Evolutionary conservation across 1,284 basidiomycete genomes (phyloP), one percentile per base, ranked within the genome.

Genomic region (Phellinidium pouzarii): DNA sequence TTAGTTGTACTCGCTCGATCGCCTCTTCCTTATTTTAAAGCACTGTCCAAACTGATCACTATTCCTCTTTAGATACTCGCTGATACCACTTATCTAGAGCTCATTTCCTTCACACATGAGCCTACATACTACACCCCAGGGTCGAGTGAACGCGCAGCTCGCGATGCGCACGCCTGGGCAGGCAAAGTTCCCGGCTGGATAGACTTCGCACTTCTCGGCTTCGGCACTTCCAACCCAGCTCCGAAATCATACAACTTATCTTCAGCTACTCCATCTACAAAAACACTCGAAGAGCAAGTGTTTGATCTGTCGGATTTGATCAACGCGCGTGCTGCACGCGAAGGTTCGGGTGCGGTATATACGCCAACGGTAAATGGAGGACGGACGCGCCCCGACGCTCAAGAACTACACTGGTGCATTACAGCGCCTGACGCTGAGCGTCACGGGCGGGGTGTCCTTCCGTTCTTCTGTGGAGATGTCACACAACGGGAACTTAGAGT

Each of bases 401-500:
- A 68, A 27, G 65, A 71, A 20, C 58, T 87, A 38, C 64, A 77
- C 58, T 87, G 84, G 84, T 62, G 78, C 40, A 74, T 84, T 34
- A 76, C 71, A 2, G 64, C 68, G 0, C 69, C 79, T 0, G 56
- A 54, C 12, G 12, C 52, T 26, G 61, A 60, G 34, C 50, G 56
- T 2, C 57, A 58, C 6, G 55, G 57, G 4, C 64, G 68, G 0
- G 71, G 75, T 1, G 58, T 61, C 1, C 60, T 80, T 11, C 84
- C 84, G n/a, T 87, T 87, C 62, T 87, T 82, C 62, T 87, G 84
- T 60, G 80, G 81, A 20, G 84, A 87, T 62, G 64, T 84, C 2
- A 86, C 84, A 4, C 75, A 80, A 3, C 66, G 84, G 44, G 59
- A 64, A 3, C 71, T 74, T 65, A 68, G 84, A 64, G 84, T 84